These are phyloP conservation scores for Stagonosporopsis vannaccii DNA, from an alignment of 2,329 filamentous ascomycete species.

Conservation along the genomic window DNA sequence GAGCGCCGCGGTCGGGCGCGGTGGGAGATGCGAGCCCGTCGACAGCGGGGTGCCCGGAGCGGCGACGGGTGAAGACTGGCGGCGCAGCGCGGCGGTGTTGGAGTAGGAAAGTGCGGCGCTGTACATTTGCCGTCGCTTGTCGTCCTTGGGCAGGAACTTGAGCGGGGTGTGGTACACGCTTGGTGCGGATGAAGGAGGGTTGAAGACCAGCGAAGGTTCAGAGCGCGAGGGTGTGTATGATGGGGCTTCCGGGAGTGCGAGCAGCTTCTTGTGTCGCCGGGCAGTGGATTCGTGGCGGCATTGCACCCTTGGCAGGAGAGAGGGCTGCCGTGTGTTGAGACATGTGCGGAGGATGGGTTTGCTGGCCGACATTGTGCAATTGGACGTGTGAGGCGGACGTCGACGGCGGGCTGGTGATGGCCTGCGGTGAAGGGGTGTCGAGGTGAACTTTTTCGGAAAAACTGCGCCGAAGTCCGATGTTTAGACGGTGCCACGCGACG, in stretches of 20 bases:
- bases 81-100: conserved; percentile 30
- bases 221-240: conserved; percentile 48
- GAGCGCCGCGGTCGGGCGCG: conserved; percentile 42
- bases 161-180: conserved; percentile 69
- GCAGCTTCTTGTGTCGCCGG: conserved; percentile 56
- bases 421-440: conserved; percentile 22
- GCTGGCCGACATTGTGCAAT: conserved; percentile 45
- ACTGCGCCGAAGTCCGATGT: conserved; percentile 35
- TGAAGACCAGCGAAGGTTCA: conserved; percentile 59
- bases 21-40: conserved; percentile 28
- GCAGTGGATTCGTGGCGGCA: conserved; percentile 54
- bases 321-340: conserved; percentile 23
- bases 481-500: conserved; percentile 17
- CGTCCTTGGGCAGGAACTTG: conserved; percentile 68
- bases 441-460: conserved; percentile 30
- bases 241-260: conserved; percentile 54
- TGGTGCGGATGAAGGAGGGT: conserved; percentile 69
- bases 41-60: conserved; percentile 41
- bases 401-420: conserved; percentile 19
- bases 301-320: conserved; percentile 39
- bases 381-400: conserved; percentile 17
- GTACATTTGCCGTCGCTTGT: conserved; percentile 61
- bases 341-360: conserved; percentile 39
- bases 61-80: conserved; percentile 33
- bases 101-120: conserved; percentile 39